Evolutionary conservation across 2,329 filamentous ascomycete genomes (phyloP).

Genomic region (Biscogniauxia mediterranea): DNA sequence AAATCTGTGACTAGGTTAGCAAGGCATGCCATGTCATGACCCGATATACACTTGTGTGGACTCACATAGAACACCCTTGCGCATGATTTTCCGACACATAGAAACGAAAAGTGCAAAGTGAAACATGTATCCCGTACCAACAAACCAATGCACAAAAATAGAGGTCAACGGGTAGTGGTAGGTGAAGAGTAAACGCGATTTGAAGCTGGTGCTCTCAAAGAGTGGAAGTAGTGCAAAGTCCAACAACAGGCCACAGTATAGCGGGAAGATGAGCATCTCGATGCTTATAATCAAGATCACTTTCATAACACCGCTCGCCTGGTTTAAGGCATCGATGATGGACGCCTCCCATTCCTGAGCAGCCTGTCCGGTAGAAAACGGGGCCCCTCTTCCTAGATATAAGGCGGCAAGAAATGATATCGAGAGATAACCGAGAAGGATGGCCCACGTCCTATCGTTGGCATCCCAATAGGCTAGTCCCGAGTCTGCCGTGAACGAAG

Average conservation of each 20-base stretch:
- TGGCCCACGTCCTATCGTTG: constrained; percentile 66
- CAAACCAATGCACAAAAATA: constrained; percentile 97
- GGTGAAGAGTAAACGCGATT: constrained; percentile 76
- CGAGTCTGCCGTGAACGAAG: constrained; percentile 45
- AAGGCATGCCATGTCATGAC: background rate
- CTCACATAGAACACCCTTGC: constrained; percentile 87
- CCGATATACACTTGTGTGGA: constrained; percentile 7
- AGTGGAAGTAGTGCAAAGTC: constrained; percentile 86
- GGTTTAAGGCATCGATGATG: constrained; percentile 78
- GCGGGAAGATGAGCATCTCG: constrained; percentile 95
- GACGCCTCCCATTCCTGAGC: constrained; percentile 69
- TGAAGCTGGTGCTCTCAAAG: constrained; percentile 77
- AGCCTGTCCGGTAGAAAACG: constrained; percentile 59
- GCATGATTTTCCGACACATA: constrained; percentile 98
- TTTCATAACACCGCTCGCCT: constrained; percentile 95
- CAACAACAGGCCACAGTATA: constrained; percentile 91
- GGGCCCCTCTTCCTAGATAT: constrained; percentile 73
- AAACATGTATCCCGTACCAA: constrained; percentile 99
- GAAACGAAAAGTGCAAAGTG: constrained; percentile 98
- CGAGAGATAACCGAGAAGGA: constrained; percentile 77
- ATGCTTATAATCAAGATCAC: constrained; percentile 98
- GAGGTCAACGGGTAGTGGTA: constrained; percentile 80
- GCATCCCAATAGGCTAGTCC: constrained; percentile 66
- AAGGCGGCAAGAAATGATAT: constrained; percentile 71
- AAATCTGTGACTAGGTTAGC: constrained; percentile 63